phyloP scores from a whole-genome alignment of 1,139 yeast genomes.

The Geotrichum phurueaensis region DNA sequence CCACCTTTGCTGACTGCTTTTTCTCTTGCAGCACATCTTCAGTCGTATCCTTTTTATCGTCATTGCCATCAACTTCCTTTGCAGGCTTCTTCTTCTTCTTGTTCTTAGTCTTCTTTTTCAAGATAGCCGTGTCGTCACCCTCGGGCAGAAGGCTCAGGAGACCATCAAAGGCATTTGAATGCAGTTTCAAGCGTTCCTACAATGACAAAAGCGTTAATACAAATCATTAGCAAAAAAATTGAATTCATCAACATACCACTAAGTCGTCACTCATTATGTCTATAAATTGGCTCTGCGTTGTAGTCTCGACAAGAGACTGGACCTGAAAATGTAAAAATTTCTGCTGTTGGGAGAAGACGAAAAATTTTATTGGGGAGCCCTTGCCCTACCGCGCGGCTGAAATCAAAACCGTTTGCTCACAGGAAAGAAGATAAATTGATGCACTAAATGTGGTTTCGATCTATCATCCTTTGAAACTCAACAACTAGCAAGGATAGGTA shows the following conservation, averaged over 20 bases:
- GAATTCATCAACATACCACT: slow-evolving; percentile 22
- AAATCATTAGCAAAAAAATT: background rate
- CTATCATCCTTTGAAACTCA: background rate
- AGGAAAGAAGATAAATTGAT: too few relatives aligned
- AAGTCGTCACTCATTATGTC: slow-evolving; percentile 27
- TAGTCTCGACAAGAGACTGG: background rate
- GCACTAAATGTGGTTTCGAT: too few relatives aligned
- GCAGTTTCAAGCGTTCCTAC: slow-evolving; percentile 74
- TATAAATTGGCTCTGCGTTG: background rate
- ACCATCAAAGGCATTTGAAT: slow-evolving; percentile 86
- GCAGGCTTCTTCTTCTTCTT: slow-evolving; percentile 58
- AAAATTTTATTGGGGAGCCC: slow-evolving; percentile 6
- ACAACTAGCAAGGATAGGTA: background rate
- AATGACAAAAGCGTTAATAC: slow-evolving; percentile 8
- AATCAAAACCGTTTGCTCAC: background rate
- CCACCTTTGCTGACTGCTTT: slow-evolving; percentile 18
- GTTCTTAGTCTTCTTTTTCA: slow-evolving; percentile 70
- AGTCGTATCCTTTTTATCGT: slow-evolving; percentile 58
- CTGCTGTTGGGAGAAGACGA: background rate
- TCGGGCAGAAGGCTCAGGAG: slow-evolving; percentile 83
- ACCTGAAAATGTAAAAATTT: background rate
- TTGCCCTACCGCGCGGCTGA: background rate
- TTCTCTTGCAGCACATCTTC: slow-evolving; percentile 48
- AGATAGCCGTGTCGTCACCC: slow-evolving; percentile 70
- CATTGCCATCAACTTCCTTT: slow-evolving; percentile 71